Conservation (phyloP, 176 grass and related monocot species). For the Thinopyrum elongatum region DNA sequence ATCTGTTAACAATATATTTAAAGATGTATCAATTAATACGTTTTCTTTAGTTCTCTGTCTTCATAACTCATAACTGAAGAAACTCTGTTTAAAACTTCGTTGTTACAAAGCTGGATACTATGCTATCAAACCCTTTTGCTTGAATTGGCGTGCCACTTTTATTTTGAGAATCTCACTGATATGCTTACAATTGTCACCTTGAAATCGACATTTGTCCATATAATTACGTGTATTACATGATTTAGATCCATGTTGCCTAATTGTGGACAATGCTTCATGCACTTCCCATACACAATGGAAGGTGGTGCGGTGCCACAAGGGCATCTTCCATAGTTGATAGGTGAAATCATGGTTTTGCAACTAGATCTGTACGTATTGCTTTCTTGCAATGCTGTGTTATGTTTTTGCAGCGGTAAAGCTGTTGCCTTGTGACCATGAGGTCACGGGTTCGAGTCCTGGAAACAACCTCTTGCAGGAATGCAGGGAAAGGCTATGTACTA, state of each 20-base stretch:
- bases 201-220: not conserved
- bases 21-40: not conserved
- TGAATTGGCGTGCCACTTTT: not conserved
- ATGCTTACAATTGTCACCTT: not conserved
- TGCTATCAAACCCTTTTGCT: constrained; percentile 17
- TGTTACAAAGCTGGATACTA: constrained; percentile 16
- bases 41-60: not conserved
- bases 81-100: not conserved
- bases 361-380: not conserved
- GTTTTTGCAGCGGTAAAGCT: not conserved
- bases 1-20: not conserved
- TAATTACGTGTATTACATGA: not conserved
- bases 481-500: too few species aligned
- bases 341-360: not conserved
- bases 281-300: not conserved
- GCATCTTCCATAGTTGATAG: not conserved
- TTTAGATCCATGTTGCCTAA: not conserved
- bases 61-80: not conserved
- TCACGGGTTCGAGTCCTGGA: too few species aligned
- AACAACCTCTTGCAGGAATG: too few species aligned
- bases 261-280: not conserved
- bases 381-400: not conserved
- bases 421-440: too few species aligned
- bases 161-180: not conserved
- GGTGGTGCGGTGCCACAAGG: not conserved